These are phyloP conservation scores for Colletotrichum sojae DNA, from an alignment of 2,329 filamentous ascomycete genomes.

Conservation along the genomic window DNA sequence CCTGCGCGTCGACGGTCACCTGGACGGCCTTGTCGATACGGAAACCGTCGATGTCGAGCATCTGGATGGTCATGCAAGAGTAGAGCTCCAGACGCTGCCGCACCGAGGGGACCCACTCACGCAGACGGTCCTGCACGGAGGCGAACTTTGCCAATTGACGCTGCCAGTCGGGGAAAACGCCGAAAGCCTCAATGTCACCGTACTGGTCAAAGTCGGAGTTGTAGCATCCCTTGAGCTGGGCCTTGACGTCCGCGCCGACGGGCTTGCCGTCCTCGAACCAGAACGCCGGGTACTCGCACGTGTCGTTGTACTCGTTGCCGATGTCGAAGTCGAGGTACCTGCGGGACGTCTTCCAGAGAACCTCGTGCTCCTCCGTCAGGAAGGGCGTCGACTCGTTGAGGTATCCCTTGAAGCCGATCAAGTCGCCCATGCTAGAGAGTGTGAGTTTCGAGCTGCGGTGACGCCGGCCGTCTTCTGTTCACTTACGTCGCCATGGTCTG, in stretches of 20 bases:
- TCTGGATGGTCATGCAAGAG: conserved; percentile 73
- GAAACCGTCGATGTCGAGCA: conserved; percentile 77
- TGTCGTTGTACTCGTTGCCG: conserved; percentile 66
- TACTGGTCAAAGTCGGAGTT: conserved; percentile 76
- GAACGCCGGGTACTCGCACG: conserved; percentile 72
- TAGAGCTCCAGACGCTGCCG: conserved; percentile 70
- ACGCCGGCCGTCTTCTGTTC: background rate
- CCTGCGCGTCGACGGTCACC: conserved; percentile 73
- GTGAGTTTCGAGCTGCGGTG: conserved; percentile 24
- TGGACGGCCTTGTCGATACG: conserved; percentile 78
- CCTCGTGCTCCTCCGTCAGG: conserved; percentile 67
- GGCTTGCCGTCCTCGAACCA: conserved; percentile 71
- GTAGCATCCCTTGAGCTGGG: conserved; percentile 68
- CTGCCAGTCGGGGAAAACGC: conserved; percentile 74
- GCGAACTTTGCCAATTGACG: conserved; percentile 77
- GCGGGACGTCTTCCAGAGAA: conserved; percentile 67
- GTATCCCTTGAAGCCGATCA: conserved; percentile 74
- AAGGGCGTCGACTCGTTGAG: conserved; percentile 72
- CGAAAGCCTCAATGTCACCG: conserved; percentile 75
- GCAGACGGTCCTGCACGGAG: conserved; percentile 76
- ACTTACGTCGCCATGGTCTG: conserved; percentile 67
- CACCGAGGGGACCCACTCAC: conserved; percentile 74
- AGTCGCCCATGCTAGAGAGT: conserved; percentile 70
- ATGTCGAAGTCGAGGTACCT: conserved; percentile 72
- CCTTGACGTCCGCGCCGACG: conserved; percentile 61